Evolutionary conservation across 768 basidiomycete genomes (phyloP).

Genomic region (Filobasidium wieringae): DNA sequence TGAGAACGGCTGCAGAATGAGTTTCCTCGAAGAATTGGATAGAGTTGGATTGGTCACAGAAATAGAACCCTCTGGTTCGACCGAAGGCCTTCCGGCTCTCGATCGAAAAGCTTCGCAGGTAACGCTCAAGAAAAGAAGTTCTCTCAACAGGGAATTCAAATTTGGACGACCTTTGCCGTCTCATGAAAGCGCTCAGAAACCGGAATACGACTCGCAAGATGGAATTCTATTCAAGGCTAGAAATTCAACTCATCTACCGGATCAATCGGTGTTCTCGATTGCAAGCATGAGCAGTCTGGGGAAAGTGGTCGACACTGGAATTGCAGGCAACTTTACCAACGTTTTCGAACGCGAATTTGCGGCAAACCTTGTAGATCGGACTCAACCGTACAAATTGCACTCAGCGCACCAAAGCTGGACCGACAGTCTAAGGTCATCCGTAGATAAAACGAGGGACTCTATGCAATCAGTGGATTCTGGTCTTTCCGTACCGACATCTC

Average conservation of each 20-base stretch:
- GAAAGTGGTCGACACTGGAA: conserved; percentile 28
- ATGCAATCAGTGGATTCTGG: background rate
- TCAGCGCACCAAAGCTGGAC: background rate
- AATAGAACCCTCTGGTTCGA: background rate
- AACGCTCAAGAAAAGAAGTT: background rate
- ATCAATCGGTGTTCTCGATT: conserved; percentile 31
- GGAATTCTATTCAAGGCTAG: background rate
- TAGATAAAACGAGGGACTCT: background rate
- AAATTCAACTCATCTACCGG: background rate
- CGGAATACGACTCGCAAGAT: conserved; percentile 7
- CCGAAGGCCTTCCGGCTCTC: background rate
- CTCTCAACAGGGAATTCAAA: conserved; percentile 11
- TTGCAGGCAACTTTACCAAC: conserved; percentile 30
- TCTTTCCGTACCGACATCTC: background rate
- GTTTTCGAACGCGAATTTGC: conserved; percentile 34
- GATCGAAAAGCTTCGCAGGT: conserved; percentile 4
- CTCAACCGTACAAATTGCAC: background rate
- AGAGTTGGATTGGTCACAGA: background rate
- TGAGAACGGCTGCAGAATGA: conserved; percentile 21
- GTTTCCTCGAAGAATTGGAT: conserved; percentile 29
- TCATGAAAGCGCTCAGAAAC: background rate
- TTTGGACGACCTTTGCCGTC: background rate
- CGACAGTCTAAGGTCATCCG: background rate
- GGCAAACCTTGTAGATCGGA: conserved; percentile 2
- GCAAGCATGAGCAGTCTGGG: conserved; percentile 35